Conservation (phyloP, 345 rosid genomes). For the Mercurialis annua region DNA sequence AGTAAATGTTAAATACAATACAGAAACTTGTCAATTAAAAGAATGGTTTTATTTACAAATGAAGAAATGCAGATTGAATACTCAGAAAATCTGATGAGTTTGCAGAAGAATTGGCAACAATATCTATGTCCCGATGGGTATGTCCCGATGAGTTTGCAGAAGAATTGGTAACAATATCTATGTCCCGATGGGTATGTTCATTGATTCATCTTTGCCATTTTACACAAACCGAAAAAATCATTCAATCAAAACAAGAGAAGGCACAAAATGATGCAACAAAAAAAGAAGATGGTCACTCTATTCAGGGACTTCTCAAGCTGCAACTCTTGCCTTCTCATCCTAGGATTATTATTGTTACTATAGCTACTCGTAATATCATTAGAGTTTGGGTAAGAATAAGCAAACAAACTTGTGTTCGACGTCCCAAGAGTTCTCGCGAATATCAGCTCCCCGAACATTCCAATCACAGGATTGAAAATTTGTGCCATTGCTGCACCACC, state of each 20-base stretch:
- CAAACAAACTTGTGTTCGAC: constrained; percentile 40
- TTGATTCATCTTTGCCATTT: neutral
- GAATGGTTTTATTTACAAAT: constrained; percentile 9
- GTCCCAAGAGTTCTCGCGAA: constrained; percentile 20
- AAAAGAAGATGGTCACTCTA: constrained; percentile 23
- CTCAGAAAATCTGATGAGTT: neutral
- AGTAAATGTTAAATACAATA: too few species aligned
- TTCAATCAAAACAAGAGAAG: constrained; percentile 24
- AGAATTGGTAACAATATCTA: neutral
- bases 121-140: neutral
- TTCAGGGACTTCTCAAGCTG: constrained; percentile 26
- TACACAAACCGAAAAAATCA: constrained; percentile 6
- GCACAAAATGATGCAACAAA: constrained; percentile 29
- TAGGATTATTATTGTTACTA: constrained; percentile 12
- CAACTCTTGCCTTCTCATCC: constrained; percentile 31
- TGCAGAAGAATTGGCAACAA: neutral
- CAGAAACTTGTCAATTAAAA: too few species aligned
- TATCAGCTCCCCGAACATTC: constrained; percentile 53
- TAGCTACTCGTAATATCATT: constrained; percentile 6
- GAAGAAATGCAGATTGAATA: neutral
- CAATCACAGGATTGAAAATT: constrained; percentile 45
- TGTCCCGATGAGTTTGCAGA: neutral
- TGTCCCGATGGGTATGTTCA: neutral
- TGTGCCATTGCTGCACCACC: constrained; percentile 31
- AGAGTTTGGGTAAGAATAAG: constrained; percentile 33